Conservation (phyloP, 495 filamentous ascomycete species). For the Pseudomonodictys pantanalensis region DNA sequence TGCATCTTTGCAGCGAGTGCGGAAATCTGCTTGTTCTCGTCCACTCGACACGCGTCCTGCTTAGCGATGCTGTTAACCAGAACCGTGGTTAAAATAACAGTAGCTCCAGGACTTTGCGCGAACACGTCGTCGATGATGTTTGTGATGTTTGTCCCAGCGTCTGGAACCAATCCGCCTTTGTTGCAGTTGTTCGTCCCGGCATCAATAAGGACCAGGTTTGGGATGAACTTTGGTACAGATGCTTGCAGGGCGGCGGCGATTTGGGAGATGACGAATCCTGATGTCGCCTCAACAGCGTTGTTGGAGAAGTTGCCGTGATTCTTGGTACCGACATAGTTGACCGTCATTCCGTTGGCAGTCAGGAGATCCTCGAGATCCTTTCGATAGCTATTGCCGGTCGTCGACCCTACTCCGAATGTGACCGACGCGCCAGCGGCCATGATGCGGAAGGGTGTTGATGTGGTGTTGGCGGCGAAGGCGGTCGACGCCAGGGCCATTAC, state of each 20-base stretch:
- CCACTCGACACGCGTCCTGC: conserved; percentile 4
- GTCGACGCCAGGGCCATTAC: too few species aligned
- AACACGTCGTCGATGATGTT: conserved; percentile 4
- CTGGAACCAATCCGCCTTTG: background rate
- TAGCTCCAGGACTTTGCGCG: conserved; percentile 1
- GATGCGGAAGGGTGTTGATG: background rate
- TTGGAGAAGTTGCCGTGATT: conserved; percentile 1
- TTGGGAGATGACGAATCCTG: conserved; percentile 5
- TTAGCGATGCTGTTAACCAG: conserved; percentile 1
- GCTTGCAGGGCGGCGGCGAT: background rate
- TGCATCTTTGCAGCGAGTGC: background rate
- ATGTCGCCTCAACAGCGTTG: conserved; percentile 1
- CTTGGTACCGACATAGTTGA: conserved; percentile 2
- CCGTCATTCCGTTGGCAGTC: conserved; percentile 3
- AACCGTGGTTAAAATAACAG: conserved; percentile 4
- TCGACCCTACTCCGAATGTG: background rate
- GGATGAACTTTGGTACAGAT: background rate
- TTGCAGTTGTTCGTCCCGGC: conserved; percentile 9
- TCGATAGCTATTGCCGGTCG: conserved; percentile 1
- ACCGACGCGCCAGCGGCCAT: conserved; percentile 3
- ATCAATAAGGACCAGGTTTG: conserved; percentile 6
- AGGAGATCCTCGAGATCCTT: conserved; percentile 3
- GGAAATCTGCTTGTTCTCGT: background rate
- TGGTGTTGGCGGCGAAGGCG: background rate
- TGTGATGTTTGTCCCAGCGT: background rate